Conservation (phyloP, 2,329 filamentous ascomycete species). For the Pyrenophora seminiperda region DNA sequence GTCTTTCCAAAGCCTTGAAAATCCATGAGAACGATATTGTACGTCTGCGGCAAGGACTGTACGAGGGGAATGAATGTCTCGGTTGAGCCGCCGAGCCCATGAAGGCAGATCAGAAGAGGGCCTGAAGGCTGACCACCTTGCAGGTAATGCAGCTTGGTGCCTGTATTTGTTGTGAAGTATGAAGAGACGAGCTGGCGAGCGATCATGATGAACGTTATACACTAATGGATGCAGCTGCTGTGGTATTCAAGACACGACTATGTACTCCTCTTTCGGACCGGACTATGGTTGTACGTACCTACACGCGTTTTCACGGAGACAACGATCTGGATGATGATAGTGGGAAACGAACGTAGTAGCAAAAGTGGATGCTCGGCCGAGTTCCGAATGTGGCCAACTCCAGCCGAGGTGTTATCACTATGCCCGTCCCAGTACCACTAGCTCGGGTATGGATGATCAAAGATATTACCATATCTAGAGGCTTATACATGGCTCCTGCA, state of each 20-base stretch:
- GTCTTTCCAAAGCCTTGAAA: not conserved
- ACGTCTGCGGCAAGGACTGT: not conserved
- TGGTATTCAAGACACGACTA: no score
- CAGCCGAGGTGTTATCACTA: not conserved
- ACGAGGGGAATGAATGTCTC: not conserved
- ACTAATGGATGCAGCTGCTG: not conserved
- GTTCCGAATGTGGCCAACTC: not conserved
- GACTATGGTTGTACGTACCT: no score
- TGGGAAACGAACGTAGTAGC: not conserved
- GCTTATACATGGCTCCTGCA: no score
- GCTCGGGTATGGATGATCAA: not conserved
- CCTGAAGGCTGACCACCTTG: not conserved
- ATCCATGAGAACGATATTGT: not conserved
- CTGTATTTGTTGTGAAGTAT: not conserved
- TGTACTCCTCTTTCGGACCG: no score
- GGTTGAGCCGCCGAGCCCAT: not conserved
- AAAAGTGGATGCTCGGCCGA: not conserved
- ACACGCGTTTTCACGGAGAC: no score
- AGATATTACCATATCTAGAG: no score
- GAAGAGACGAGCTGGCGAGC: not conserved
- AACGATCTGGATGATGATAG: no score
- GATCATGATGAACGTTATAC: not conserved
- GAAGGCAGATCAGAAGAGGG: not conserved
- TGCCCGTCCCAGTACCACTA: not conserved
- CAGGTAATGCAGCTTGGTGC: not conserved